Evolutionary conservation across 306 rosid genomes (phyloP).

Genomic region (Fagus crenata): DNA sequence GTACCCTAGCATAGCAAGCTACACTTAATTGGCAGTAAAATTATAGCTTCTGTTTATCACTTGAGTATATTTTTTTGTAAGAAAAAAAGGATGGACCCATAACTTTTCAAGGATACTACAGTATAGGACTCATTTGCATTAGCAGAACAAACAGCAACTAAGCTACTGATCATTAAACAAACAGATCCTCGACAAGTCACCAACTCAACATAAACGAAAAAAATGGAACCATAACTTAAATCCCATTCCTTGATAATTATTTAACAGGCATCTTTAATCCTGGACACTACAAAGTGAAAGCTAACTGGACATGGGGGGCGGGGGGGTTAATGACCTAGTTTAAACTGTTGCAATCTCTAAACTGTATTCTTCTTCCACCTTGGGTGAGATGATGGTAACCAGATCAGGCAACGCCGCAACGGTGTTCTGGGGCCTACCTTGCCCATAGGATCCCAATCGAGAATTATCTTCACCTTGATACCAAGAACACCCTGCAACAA

Average conservation of each 20-base stretch:
- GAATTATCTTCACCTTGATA: slow-evolving; percentile 74
- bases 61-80: too few species aligned
- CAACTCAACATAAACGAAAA: not conserved
- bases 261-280: not conserved
- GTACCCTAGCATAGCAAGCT: too few species aligned
- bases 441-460: slow-evolving; percentile 81
- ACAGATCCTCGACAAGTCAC: not conserved
- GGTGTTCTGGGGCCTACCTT: slow-evolving; percentile 73
- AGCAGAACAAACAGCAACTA: not conserved
- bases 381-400: slow-evolving; percentile 44
- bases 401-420: slow-evolving; percentile 46
- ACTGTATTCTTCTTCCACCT: slow-evolving; percentile 42
- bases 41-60: not conserved
- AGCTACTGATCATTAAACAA: not conserved
- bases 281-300: not conserved
- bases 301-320: not conserved
- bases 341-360: slow-evolving; percentile 28
- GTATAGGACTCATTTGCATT: too few species aligned
- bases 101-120: too few species aligned
- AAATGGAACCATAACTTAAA: not conserved
- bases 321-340: not conserved
- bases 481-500: slow-evolving; percentile 62
- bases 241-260: not conserved
- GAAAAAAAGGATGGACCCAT: not conserved
- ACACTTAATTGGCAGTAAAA: too few species aligned